Evolutionary conservation across 225 moss, liverwort and hornwort genomes (phyloP).

Genomic region (Thuidium tamariscinum): DNA sequence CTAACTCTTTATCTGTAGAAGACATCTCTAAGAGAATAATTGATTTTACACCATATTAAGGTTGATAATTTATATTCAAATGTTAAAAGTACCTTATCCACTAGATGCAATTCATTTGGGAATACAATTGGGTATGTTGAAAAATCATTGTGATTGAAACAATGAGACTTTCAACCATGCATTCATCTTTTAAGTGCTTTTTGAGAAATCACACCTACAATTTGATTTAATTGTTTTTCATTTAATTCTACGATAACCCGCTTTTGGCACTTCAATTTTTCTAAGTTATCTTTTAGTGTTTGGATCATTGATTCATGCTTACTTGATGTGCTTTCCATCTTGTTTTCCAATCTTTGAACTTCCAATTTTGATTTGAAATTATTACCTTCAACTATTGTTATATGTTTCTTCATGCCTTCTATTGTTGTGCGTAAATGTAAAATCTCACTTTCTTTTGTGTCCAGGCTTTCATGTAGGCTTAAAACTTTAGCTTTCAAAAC

Average conservation of each 20-base stretch:
- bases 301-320: not conserved
- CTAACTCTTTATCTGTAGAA: not conserved
- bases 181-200: not conserved
- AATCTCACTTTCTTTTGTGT: not conserved
- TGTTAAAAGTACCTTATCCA: not conserved
- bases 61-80: not conserved
- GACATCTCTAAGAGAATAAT: not conserved
- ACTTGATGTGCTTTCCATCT: not conserved
- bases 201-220: not conserved
- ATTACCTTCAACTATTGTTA: not conserved
- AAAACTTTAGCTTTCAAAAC: not conserved
- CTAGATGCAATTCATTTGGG: not conserved
- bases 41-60: not conserved
- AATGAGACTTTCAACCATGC: not conserved
- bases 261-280: not conserved
- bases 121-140: not conserved
- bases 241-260: not conserved
- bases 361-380: not conserved
- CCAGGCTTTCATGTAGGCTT: not conserved
- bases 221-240: not conserved
- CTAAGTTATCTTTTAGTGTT: not conserved
- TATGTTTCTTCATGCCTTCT: not conserved
- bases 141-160: not conserved
- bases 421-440: not conserved
- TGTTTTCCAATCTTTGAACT: not conserved